Base-by-base conservation (phyloP, 306 rosid genomes). In the Astragalus glycyphyllos region DNA sequence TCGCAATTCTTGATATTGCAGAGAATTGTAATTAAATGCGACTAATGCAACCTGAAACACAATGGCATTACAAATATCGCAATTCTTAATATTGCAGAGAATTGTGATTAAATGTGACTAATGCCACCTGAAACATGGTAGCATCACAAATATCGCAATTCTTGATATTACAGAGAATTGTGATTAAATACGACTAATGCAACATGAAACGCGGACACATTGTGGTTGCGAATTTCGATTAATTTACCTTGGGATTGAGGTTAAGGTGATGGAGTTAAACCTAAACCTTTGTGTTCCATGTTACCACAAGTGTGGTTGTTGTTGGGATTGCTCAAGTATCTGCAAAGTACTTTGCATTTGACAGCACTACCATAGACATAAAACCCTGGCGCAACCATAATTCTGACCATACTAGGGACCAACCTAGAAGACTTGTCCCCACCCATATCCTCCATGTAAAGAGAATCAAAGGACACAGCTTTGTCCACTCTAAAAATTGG, bases 311-410 rank as follows among this genome's bases (percentile, higher is more conserved):
- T 12, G 10, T 3, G 9, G 14, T 17, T 11, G 32, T 23, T 55
- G 79, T 23, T 81, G 79, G 58, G 29, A 75, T 38, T 83, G 79
- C 65, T 77, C 59, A 69, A 74, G 89, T 90, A 90, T 84, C 94
- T 83, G 92, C 99, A 87, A 1, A 89, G 81, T 16, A 95, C 97
- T 87, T 88, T 91, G 86, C 96, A 91, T 63, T 95, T 95, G 38
- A 91, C 87, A 29, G 88, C 92, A 61, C 83, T 91, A 69, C 89
- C 92, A 12, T 76, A 79, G 34, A 86, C 99, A 71, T 91, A 91
- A 72, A 95, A 95, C 46, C 99, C 99, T 11, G 99, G 99, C 0
- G 99, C 83, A 60, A 89, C 92, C 97, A 95, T 91, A 15, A 91
- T 84, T 40, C 91, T 77, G 7, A 91, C 92, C 74, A 83, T 71